Conservation (phyloP, 1,284 basidiomycete genomes). For the Porodaedalea pini region DNA sequence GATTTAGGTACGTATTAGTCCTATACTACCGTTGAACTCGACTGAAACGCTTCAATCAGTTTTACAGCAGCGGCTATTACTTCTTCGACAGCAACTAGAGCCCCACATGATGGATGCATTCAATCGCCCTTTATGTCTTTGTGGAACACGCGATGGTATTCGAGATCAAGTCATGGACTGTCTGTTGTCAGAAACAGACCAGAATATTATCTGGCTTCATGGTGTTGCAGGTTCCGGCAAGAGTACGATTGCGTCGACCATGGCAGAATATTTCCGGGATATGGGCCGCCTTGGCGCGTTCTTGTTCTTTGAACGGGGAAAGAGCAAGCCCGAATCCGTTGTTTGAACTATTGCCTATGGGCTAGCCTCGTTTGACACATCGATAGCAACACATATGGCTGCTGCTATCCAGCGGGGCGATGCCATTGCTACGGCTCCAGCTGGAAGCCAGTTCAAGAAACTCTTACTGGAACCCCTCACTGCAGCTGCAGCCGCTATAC, state of each 20-base stretch:
- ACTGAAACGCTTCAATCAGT: not conserved
- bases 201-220: conserved; percentile 23
- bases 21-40: not conserved
- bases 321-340: conserved; percentile 18
- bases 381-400: not conserved
- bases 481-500: not conserved
- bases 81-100: not conserved
- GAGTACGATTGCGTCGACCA: conserved; percentile 24
- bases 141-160: not conserved
- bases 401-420: not conserved
- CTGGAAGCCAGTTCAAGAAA: not conserved
- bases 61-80: not conserved
- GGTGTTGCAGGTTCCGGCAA: conserved; percentile 31
- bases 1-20: not conserved
- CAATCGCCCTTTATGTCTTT: conserved; percentile 5
- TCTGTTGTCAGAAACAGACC: not conserved
- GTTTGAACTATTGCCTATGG: conserved; percentile 23
- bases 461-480: not conserved
- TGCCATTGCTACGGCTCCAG: not conserved
- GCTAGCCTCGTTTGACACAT: conserved; percentile 20
- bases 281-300: conserved; percentile 11
- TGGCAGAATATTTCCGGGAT: not conserved
- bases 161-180: not conserved
- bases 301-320: conserved; percentile 22
- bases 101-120: conserved; percentile 2